Evolutionary conservation across 768 basidiomycete species (phyloP), one percentile per base, ranked within the genome.

Genomic region (Phaeotremella fagi): DNA sequence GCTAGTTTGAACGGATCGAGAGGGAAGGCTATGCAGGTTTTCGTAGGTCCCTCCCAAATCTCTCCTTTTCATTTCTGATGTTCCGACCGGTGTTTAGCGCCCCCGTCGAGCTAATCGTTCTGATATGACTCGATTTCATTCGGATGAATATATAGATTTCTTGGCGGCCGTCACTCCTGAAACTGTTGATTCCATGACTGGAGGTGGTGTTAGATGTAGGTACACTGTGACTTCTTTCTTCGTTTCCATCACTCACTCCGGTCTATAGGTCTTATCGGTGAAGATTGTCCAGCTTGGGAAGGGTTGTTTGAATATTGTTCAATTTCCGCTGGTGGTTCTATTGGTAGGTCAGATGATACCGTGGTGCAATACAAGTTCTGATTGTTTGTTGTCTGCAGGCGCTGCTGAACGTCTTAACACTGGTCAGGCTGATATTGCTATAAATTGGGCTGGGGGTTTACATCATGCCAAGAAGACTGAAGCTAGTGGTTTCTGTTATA

Each of bases 391-490:
- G 15, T 5, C 22, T 33, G 3, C 29, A 90, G 89, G 81, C 64
- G 90, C 87, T 14, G 88, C 92, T 0, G 82, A 88, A 59, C 79
- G 85, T 20, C 79, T 98, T 55, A 80, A 86, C 43, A 81, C 82
- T 3, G 91, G 91, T 1, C 79, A 85, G 1, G 80, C 90, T 2
- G 86, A 88, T 62, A 82, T 87, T 43, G 85, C 85, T 0, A 88
- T 97, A 58, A 95, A 97, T 76, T 97, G 92, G 95, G 90, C 95
- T 0, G 95, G 95, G 7, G 95, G 95, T 1, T 80, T 99, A 3
- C 95, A 99, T 75, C 95, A 99, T 74, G 95, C 95, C n/a, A 99
- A 99, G 78, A 98, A 97, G 74, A 83, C 88, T 50, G 95, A 97
- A 77, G 95, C 94, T 0, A 88, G 87, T 5, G 95, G 95, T 14